These are phyloP conservation scores for Echinochloa phyllopogon DNA, from an alignment of 176 grass and related monocot genomes.

Conservation along the genomic window DNA sequence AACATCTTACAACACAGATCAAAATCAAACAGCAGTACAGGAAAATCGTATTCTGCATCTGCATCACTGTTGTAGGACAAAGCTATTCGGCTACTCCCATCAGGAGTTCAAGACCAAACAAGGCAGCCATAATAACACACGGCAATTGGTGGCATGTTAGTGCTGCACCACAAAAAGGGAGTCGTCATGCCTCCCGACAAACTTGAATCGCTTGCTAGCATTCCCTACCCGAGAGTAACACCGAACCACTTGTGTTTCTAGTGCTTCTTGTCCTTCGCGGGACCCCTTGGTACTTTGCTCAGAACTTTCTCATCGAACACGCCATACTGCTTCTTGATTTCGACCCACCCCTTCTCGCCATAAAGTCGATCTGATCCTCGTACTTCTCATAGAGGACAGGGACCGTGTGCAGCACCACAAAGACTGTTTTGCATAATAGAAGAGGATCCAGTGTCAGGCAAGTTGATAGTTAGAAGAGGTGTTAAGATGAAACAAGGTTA, in stretches of 20 bases:
- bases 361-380: constrained; percentile 78
- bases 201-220: constrained; percentile 35
- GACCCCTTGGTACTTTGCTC: constrained; percentile 81
- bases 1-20: constrained; percentile 33
- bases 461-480: background rate
- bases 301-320: constrained; percentile 80
- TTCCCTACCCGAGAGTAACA: constrained; percentile 21
- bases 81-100: constrained; percentile 23
- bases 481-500: background rate
- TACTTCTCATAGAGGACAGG: constrained; percentile 91
- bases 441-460: constrained; percentile 17
- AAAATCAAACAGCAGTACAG: constrained; percentile 49
- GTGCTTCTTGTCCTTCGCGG: constrained; percentile 87
- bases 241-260: constrained; percentile 33
- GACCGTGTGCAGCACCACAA: constrained; percentile 86
- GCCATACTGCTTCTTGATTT: constrained; percentile 77
- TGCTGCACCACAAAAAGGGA: constrained; percentile 23
- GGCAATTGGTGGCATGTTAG: constrained; percentile 34
- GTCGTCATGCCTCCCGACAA: constrained; percentile 27
- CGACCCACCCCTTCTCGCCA: constrained; percentile 81
- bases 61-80: constrained; percentile 27
- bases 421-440: constrained; percentile 54
- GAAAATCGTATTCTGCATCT: constrained; percentile 37
- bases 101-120: constrained; percentile 8
- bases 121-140: constrained; percentile 42